phyloP scores from a whole-genome alignment of 345 rosid genomes.

The Gossypium herbaceum region DNA sequence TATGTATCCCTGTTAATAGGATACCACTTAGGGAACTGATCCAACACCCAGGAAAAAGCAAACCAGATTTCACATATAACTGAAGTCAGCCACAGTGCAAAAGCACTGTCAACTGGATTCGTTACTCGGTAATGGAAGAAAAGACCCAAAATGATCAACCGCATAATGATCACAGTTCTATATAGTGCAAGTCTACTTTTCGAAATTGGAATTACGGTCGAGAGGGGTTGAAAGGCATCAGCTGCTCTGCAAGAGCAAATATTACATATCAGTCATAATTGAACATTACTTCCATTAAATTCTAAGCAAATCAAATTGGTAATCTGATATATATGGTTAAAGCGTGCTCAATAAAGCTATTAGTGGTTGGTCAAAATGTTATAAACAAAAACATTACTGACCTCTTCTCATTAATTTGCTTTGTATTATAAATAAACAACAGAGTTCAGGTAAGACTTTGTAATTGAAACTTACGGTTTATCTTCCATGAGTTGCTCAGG shows the following conservation, averaged over 20 bases:
- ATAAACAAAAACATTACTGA: too few relatives aligned
- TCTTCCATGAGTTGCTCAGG: slow-evolving; percentile 85
- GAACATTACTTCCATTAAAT: neutral
- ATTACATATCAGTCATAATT: neutral
- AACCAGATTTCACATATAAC: slow-evolving; percentile 99
- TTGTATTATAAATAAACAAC: neutral
- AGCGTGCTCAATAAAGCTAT: neutral
- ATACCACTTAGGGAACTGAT: slow-evolving; percentile 98
- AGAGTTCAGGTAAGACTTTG: neutral
- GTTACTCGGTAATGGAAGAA: slow-evolving; percentile 91
- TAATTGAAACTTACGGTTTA: slow-evolving; percentile 41
- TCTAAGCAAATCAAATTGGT: slow-evolving; percentile 12
- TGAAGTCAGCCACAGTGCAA: slow-evolving; percentile 81
- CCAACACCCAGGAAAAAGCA: slow-evolving; percentile 97
- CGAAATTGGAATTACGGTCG: slow-evolving; percentile 55
- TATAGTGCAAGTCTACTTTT: slow-evolving; percentile 67
- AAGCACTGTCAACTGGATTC: slow-evolving; percentile 90
- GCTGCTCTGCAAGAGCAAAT: slow-evolving; percentile 41
- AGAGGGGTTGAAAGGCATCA: slow-evolving; percentile 64
- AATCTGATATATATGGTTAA: neutral
- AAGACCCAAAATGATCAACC: slow-evolving; percentile 74
- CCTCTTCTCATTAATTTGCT: too few relatives aligned
- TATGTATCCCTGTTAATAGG: slow-evolving; percentile 73
- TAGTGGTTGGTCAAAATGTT: too few relatives aligned
- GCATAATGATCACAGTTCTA: slow-evolving; percentile 66